Conservation (phyloP, 108 stramenopile genomes). For the Nitzschia palea region DNA sequence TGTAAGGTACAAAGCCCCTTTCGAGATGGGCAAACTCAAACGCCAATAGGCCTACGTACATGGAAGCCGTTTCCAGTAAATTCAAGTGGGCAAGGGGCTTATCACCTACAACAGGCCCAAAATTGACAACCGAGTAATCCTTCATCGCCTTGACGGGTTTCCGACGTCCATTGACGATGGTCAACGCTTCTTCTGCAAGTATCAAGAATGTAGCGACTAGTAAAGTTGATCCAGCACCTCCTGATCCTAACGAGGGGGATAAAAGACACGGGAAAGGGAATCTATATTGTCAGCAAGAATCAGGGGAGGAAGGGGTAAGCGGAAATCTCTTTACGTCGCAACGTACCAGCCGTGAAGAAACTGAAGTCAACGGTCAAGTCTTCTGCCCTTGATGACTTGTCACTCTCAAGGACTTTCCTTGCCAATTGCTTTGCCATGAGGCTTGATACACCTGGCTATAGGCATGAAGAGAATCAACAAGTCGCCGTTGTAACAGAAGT, state of each 20-base stretch:
- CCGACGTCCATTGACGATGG: constrained; percentile 47
- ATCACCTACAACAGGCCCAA: constrained; percentile 51
- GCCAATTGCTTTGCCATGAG: constrained; percentile 46
- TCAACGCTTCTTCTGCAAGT: constrained; percentile 66
- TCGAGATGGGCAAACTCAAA: too few species aligned
- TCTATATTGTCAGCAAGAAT: too few species aligned
- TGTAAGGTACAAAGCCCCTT: too few species aligned
- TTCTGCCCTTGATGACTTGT: constrained; percentile 15
- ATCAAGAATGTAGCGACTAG: constrained; percentile 83
- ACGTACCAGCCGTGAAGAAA: constrained; percentile 77
- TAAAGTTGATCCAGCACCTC: constrained; percentile 83
- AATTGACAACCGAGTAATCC: constrained; percentile 32
- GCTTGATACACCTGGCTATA: constrained; percentile 43
- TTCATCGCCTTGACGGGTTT: constrained; percentile 42
- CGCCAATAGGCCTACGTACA: too few species aligned
- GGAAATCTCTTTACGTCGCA: too few species aligned
- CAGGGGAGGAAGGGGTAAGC: too few species aligned
- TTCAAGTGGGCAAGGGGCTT: constrained; percentile 65
- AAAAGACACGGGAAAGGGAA: too few species aligned
- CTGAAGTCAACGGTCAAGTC: constrained; percentile 54
- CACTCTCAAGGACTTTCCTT: constrained; percentile 14
- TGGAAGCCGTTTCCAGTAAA: constrained; percentile 72
- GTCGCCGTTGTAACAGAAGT: too few species aligned
- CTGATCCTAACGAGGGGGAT: constrained; percentile 62
- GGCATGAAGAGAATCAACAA: too few species aligned